phyloP scores from a whole-genome alignment of 176 grass and related monocot species.

The Elaeis guineensis region DNA sequence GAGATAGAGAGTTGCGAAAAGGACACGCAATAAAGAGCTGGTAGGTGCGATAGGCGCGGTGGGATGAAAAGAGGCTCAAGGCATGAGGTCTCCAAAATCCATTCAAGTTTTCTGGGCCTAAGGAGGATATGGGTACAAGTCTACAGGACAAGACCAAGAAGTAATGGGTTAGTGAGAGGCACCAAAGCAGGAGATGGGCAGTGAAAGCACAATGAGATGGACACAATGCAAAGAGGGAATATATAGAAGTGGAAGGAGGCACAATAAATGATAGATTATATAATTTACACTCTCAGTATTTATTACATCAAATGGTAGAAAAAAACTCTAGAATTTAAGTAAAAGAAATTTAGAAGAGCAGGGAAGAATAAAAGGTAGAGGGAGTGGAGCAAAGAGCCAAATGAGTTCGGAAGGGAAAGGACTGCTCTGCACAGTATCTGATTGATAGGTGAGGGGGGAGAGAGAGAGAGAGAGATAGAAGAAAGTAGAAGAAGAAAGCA shows the following conservation, averaged over 20 bases:
- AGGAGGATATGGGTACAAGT: too few relatives aligned
- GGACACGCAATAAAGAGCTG: conserved; percentile 23
- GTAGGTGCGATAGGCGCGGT: conserved; percentile 19
- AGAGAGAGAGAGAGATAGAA: background rate
- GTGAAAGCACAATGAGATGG: too few relatives aligned
- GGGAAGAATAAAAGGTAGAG: background rate
- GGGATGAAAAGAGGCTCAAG: conserved; percentile 1
- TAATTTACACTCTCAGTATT: too few relatives aligned
- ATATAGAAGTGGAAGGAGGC: too few relatives aligned
- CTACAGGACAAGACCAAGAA: too few relatives aligned
- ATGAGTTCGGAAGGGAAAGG: background rate
- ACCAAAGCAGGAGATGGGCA: too few relatives aligned
- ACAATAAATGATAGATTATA: too few relatives aligned
- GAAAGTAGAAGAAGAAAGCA: background rate
- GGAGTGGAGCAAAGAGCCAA: background rate
- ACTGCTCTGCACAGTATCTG: background rate
- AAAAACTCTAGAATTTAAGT: background rate
- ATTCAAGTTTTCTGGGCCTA: too few relatives aligned
- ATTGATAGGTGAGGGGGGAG: background rate
- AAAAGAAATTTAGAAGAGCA: background rate
- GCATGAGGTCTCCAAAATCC: too few relatives aligned
- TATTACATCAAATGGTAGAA: too few relatives aligned
- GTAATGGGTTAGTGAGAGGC: too few relatives aligned
- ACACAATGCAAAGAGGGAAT: too few relatives aligned
- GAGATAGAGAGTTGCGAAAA: background rate